Evolutionary conservation across 2,329 filamentous ascomycete species (phyloP).

Genomic region (Paramyrothecium sp.): DNA sequence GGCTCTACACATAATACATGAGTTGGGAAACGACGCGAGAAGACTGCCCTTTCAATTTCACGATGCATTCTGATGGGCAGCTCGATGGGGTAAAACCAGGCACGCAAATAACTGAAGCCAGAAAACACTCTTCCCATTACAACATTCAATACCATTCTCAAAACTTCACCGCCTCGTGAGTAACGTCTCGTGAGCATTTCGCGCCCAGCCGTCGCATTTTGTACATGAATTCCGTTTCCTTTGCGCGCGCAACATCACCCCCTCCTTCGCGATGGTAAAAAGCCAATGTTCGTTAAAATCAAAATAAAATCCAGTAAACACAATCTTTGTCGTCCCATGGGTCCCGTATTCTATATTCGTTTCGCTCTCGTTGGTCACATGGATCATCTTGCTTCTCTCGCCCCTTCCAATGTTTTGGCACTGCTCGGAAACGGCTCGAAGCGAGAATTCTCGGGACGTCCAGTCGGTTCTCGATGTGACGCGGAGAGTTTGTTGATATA

Average conservation of each 20-base stretch:
- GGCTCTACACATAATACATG: no score
- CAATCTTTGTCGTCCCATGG: not conserved
- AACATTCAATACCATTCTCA: not conserved
- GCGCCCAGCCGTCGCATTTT: not conserved
- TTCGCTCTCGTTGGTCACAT: constrained; percentile 1
- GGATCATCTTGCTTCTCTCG: constrained; percentile 12
- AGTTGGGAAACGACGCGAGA: no score
- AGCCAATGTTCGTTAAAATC: not conserved
- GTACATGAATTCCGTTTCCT: not conserved
- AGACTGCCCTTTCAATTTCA: no score
- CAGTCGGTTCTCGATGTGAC: not conserved
- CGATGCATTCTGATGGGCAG: no score
- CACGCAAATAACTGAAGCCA: not conserved
- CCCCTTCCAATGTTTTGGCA: not conserved
- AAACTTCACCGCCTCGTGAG: no score
- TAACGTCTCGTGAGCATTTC: not conserved
- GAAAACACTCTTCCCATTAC: not conserved
- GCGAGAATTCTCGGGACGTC: no score
- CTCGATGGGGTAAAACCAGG: not conserved
- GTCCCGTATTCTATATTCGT: not conserved
- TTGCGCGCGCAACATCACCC: not conserved
- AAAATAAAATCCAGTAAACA: not conserved
- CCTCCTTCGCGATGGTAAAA: not conserved
- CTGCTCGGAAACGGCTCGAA: not conserved
- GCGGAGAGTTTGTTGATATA: not conserved